Conservation (phyloP, 2,329 filamentous ascomycete species). For the Alternaria longipes region DNA sequence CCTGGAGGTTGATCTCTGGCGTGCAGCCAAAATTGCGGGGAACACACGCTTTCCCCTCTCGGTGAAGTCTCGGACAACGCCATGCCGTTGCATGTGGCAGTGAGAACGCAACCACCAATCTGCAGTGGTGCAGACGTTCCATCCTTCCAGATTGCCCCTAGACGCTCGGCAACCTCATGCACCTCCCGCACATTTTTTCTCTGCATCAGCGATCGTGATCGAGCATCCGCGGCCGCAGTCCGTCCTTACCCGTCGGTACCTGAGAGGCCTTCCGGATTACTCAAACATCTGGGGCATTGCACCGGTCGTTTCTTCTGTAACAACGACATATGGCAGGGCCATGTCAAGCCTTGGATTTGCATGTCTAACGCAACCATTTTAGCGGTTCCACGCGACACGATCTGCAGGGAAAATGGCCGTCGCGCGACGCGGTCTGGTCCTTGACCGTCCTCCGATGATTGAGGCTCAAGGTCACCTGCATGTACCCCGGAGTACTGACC, state of each 20-base stretch:
- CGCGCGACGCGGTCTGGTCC: slow-evolving; percentile 8
- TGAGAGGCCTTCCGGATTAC: background rate
- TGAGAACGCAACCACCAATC: slow-evolving; percentile 4
- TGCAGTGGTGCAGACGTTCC: slow-evolving; percentile 7
- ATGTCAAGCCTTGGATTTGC: background rate
- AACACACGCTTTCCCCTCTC: slow-evolving; percentile 24
- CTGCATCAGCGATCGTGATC: slow-evolving; percentile 7
- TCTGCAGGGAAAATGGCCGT: slow-evolving; percentile 11
- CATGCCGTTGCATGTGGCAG: slow-evolving; percentile 14
- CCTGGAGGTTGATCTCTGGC: slow-evolving; percentile 18
- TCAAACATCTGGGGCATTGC: background rate
- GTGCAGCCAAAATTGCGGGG: slow-evolving; percentile 21
- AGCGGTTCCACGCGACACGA: slow-evolving; percentile 2
- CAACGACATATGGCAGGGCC: background rate
- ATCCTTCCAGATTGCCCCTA: slow-evolving; percentile 21
- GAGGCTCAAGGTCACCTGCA: slow-evolving; percentile 9
- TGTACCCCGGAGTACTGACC: background rate
- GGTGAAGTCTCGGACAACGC: slow-evolving; percentile 30
- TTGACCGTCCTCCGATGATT: background rate
- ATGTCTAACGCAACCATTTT: background rate
- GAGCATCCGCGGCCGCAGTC: slow-evolving; percentile 8
- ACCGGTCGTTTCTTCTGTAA: background rate
- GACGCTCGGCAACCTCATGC: slow-evolving; percentile 14
- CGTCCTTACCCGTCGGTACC: slow-evolving; percentile 6
- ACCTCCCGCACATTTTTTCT: slow-evolving; percentile 10